Evolutionary conservation across 108 stramenopile genomes (phyloP), one percentile per base, ranked within the genome.

Genomic region (Discostella stelligeroides): DNA sequence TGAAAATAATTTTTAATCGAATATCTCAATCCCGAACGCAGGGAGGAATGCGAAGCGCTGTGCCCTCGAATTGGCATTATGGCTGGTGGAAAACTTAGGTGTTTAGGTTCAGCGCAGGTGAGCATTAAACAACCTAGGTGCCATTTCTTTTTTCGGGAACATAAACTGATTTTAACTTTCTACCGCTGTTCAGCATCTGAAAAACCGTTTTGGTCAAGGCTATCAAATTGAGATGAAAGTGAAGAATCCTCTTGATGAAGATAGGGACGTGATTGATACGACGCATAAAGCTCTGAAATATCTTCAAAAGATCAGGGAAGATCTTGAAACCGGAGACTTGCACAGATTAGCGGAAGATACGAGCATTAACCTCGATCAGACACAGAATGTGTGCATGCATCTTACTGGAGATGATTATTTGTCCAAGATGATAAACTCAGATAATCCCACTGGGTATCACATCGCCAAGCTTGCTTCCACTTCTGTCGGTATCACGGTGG

Each of bases 1-100:
- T 49, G 20, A 49, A 3, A 49, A 3, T 21, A 49, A 49, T 21
- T 49, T 4, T 49, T 20, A 4, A 49, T 20, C 21, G 2, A 49
- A 20, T 49, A 17, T 21, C 17, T n/a, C n/a, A n/a, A 20, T 49
- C 6, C n/a, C 54, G 76, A 63, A 96, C 97, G 6, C 3, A 34
- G 34, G 97, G 97, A 98, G 76, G 98, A 99, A 79, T 97, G 97
- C 55, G 98, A 99, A 54, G 91, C 97, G 0, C 75, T 99, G 12
- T 98, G 98, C 61, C 97, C 97, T 34, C 84, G 97, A 30, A 97
- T 99, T 48, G 97, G 88, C 21, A 98, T 99, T 77, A 97, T 98
- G 95, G 92, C 95, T 2, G 83, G 84, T 21, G 99, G 99, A 15
- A 84, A 63, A 12, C 82, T 99, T 7, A 72, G 83, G 23, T 98